These are phyloP conservation scores for Fagopyrum homotropicum DNA, from an alignment of 148 eudicot species.

Conservation along the genomic window DNA sequence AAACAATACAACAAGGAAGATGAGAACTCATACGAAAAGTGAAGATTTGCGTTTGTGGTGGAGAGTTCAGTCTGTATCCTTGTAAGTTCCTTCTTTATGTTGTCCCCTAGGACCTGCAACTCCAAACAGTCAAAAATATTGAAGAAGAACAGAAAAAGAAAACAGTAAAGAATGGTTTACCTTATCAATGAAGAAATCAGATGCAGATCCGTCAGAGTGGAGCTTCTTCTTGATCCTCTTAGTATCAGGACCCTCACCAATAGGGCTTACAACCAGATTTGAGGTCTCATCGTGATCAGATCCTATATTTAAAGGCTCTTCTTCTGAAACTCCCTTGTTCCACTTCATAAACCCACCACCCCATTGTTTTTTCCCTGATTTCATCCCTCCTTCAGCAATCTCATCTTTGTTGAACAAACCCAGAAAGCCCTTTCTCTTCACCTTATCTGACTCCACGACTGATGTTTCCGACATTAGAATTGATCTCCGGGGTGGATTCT, in stretches of 20 bases:
- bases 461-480: conserved; percentile 52
- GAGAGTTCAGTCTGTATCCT: conserved; percentile 55
- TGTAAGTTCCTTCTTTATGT: conserved; percentile 63
- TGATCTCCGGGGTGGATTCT: conserved; percentile 15
- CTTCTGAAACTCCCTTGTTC: conserved; percentile 52
- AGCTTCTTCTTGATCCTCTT: conserved; percentile 48
- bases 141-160: background rate
- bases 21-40: conserved; percentile 50
- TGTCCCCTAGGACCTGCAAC: conserved; percentile 59
- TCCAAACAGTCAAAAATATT: background rate
- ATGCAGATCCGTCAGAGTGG: conserved; percentile 48
- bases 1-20: background rate
- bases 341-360: conserved; percentile 68
- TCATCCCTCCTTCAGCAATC: too few species aligned
- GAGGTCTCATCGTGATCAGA: background rate
- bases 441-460: conserved; percentile 24
- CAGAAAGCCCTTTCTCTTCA: conserved; percentile 35
- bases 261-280: conserved; percentile 19
- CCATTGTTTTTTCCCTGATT: conserved; percentile 28
- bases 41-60: conserved; percentile 34
- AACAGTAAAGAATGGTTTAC: conserved; percentile 17
- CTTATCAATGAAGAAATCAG: conserved; percentile 71
- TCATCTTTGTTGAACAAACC: conserved; percentile 21
- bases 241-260: conserved; percentile 38
- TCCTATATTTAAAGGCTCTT: conserved; percentile 36